Conservation (phyloP, 2,329 filamentous ascomycete species). For the Didymellaceae sp. region DNA sequence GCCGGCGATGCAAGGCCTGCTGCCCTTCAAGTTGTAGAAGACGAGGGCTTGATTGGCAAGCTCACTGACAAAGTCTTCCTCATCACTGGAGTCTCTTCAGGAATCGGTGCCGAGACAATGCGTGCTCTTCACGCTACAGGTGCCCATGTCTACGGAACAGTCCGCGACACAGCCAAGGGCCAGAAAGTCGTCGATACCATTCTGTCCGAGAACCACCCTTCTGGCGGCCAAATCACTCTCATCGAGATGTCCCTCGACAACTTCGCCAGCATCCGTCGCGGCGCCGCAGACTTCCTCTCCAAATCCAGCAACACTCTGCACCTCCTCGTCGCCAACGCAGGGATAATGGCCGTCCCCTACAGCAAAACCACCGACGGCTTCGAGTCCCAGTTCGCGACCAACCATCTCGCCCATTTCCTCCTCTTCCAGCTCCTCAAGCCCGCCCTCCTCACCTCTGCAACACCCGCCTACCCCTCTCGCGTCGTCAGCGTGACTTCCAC, state of each 20-base stretch:
- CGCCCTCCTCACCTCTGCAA: conserved; percentile 50
- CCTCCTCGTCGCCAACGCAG: conserved; percentile 29
- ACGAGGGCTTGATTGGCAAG: conserved; percentile 47
- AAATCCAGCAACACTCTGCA: conserved; percentile 25
- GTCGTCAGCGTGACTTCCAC: conserved; percentile 56
- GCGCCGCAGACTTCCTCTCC: conserved; percentile 27
- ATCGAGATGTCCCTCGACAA: conserved; percentile 33
- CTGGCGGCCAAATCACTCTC: conserved; percentile 26
- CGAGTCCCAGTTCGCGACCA: conserved; percentile 61
- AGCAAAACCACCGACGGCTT: conserved; percentile 43
- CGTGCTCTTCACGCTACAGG: conserved; percentile 55
- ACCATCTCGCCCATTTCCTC: conserved; percentile 63
- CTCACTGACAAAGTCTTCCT: conserved; percentile 36
- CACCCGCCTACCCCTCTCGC: conserved; percentile 49
- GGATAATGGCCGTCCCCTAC: conserved; percentile 34
- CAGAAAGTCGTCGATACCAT: conserved; percentile 32
- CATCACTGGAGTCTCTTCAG: conserved; percentile 39
- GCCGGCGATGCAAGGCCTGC: conserved; percentile 53
- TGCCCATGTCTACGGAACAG: conserved; percentile 55
- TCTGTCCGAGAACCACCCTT: conserved; percentile 12
- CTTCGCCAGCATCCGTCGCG: conserved; percentile 27
- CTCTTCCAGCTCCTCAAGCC: conserved; percentile 59
- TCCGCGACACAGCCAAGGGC: conserved; percentile 37
- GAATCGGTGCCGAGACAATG: conserved; percentile 37
- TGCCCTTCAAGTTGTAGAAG: conserved; percentile 50